phyloP scores from a whole-genome alignment of 2,329 filamentous ascomycete genomes.

The Capronia americana region DNA sequence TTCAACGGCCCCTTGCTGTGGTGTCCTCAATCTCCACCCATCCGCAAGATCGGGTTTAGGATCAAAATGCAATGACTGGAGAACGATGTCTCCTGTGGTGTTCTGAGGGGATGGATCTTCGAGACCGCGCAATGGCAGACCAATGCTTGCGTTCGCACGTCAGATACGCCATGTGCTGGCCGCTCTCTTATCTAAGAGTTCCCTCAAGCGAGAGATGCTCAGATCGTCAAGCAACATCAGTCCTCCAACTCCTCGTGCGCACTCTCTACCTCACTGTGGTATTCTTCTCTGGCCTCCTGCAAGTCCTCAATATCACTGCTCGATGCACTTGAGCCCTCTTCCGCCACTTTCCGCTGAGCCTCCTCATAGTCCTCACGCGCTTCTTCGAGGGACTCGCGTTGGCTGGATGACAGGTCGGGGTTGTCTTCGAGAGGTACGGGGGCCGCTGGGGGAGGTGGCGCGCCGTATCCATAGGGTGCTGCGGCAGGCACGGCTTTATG shows the following conservation, averaged over 20 bases:
- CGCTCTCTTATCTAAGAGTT: background rate
- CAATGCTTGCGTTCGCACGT: background rate
- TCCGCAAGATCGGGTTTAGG: background rate
- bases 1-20: background rate
- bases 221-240: constrained; percentile 1
- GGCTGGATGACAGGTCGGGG: constrained; percentile 33
- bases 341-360: constrained; percentile 26
- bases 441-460: constrained; percentile 9
- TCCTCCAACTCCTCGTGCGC: constrained; percentile 33
- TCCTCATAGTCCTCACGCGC: constrained; percentile 35
- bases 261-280: constrained; percentile 34
- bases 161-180: background rate
- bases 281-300: constrained; percentile 32
- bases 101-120: background rate
- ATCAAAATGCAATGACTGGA: background rate
- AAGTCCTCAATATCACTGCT: constrained; percentile 37
- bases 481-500: constrained; percentile 5
- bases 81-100: background rate
- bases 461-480: constrained; percentile 24
- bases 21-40: background rate
- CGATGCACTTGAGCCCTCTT: constrained; percentile 30
- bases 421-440: constrained; percentile 31
- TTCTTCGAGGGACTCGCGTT: constrained; percentile 32
- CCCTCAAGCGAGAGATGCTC: background rate
- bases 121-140: no score